Conservation (phyloP, 225 moss, liverwort and hornwort genomes). For the Ulota crispa region DNA sequence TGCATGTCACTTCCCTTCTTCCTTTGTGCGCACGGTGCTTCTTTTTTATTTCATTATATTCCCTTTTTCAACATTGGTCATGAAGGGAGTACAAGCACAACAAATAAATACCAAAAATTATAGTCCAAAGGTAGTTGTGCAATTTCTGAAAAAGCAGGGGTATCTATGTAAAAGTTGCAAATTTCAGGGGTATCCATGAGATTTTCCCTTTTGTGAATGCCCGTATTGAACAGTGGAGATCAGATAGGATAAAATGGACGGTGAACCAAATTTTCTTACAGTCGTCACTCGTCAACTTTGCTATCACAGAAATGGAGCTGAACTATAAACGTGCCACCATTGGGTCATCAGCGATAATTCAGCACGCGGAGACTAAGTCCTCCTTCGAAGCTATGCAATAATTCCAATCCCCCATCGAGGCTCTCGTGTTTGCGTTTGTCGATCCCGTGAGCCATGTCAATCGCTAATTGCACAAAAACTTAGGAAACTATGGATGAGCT, state of each 20-base stretch:
- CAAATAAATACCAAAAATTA: too few relatives aligned
- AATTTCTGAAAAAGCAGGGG: too few relatives aligned
- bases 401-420: constrained; percentile 21
- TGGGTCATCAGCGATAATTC: constrained; percentile 27
- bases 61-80: too few relatives aligned
- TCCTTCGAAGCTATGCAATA: background rate
- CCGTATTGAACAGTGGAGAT: background rate
- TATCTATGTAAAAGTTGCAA: too few relatives aligned
- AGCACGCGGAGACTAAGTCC: constrained; percentile 1
- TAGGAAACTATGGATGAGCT: background rate
- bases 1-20: too few relatives aligned
- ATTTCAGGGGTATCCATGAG: too few relatives aligned
- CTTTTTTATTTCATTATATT: too few relatives aligned
- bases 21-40: too few relatives aligned
- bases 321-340: background rate
- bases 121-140: too few relatives aligned
- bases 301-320: background rate
- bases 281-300: background rate
- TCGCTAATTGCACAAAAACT: background rate
- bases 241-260: constrained; percentile 12
- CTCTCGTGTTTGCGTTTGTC: constrained; percentile 17
- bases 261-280: background rate
- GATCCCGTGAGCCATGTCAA: background rate
- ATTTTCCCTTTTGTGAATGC: too few relatives aligned
- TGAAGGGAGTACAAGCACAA: too few relatives aligned